Evolutionary conservation across 2,329 filamentous ascomycete species (phyloP).

Genomic region (Stachybotrys chartarum): DNA sequence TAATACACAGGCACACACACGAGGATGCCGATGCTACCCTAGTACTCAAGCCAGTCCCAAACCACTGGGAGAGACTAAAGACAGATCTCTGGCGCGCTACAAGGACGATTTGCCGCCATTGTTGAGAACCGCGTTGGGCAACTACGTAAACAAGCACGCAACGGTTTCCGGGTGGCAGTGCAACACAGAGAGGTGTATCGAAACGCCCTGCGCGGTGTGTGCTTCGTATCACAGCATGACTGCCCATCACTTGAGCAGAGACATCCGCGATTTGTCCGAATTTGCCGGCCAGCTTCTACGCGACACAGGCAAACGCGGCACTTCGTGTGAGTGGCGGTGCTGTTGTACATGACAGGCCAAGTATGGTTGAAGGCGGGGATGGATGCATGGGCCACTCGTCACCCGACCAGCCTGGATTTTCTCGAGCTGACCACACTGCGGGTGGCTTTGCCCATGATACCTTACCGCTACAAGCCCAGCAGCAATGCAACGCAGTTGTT

Average conservation of each 20-base stretch:
- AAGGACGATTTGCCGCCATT: background rate
- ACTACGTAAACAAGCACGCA: background rate
- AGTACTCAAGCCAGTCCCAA: background rate
- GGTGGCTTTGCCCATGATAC: background rate
- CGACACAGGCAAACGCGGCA: background rate
- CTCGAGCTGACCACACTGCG: constrained; percentile 4
- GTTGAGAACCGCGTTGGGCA: background rate
- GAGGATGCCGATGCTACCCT: background rate
- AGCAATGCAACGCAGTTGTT: constrained; percentile 5
- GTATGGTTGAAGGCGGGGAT: background rate
- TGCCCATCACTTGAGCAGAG: background rate
- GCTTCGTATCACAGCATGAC: background rate
- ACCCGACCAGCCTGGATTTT: constrained; percentile 8
- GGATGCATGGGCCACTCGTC: constrained; percentile 4
- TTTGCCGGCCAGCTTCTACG: background rate
- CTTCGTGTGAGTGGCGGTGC: background rate
- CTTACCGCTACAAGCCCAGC: background rate
- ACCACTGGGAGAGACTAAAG: background rate
- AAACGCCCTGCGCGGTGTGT: background rate
- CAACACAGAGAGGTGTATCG: background rate
- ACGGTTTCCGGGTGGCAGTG: background rate
- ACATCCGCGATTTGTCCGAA: background rate
- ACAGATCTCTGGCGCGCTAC: background rate
- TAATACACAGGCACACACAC: too few species aligned
- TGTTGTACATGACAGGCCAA: background rate